Base-by-base conservation (phyloP, 2,329 filamentous ascomycete species). In the Talaromyces rugulosus region DNA sequence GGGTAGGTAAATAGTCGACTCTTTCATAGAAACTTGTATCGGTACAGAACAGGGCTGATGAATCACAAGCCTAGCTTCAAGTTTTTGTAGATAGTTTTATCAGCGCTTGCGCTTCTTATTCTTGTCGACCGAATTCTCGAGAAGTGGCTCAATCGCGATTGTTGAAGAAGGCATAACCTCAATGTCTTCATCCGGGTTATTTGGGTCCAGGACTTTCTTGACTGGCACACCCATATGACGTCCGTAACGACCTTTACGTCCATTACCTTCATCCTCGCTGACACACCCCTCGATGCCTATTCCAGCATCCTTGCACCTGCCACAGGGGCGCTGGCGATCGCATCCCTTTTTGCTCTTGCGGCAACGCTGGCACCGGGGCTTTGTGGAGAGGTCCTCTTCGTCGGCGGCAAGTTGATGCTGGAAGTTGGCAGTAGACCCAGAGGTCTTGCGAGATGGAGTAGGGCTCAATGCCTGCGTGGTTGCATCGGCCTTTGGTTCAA, bases 341-440 rank as follows among this genome's bases (percentile, higher is more conserved):
- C 95, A 99, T 12, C 95, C 95, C 80, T 99, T 99, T 84, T 99
- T 99, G 80, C 94, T 98, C 86, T 99, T 99, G 71, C 95, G 90
- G 83, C 95, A 99, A 62, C 95, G 90, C 76, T 99, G 95, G 82
- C 95, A 99, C 65, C 95, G 92, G 61, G 95, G 95, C 79, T 98
- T 97, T 67, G 90, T 93, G 0, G 94, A 97, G 23, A 98, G 81
- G 62, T 97, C 93, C 67, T 97, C 93, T 67, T 96, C 91, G 67
- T 92, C 91, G 34, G 82, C 81, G 55, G 82, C 85, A 47, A 86
- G 78, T 65, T 83, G 84, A 66, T 85, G 81, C 69, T 87, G 85
- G 72, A 87, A 86, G 71, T 84, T 87, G 71, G 87, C 75, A 11
- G 82, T 81, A 14, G 91, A 92, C 9, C 70, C 72, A 2, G 76